Evolutionary conservation across 2,329 filamentous ascomycete genomes (phyloP), one percentile per base, ranked within the genome.

Genomic region (Chrysoporthe deuterocubensis): DNA sequence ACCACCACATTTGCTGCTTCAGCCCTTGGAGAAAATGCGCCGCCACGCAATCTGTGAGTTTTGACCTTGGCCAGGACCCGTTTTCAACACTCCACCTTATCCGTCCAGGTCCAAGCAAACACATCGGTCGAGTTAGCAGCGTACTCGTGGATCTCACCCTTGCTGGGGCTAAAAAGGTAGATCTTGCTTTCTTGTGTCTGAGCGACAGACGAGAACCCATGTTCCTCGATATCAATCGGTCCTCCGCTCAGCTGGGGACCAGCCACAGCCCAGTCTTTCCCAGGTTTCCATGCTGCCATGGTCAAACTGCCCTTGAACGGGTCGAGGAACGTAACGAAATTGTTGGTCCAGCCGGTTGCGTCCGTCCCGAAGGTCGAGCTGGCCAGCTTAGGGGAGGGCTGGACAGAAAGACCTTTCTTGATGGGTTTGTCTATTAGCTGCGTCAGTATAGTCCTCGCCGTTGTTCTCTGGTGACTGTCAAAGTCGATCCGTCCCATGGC

Each of bases 291-390:
- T 8, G 67, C 62, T 26, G 62, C 58, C 13, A 62, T 62, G 46
- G 60, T 65, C 40, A 70, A 48, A n/a, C 13, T 3, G 43, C 69
- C 69, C 32, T 65, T 64, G 52, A 57, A 43, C 14, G 66, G 59
- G 43, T 65, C 63, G 34, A 71, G 43, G 26, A 48, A 70, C 0
- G 58, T 32, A 42, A 71, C 63, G 26, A 71, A 50, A 37, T 66
- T 71, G 63, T 71, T 71, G 50, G 50, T 64, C 69, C 68, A 70
- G 11, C 69, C 69, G 13, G n/a, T n/a, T 16, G n/a, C n/a, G 63
- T 66, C 67, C 40, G 34, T 46, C 16, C 65, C 68, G 21, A 58
- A 71, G 5, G 69, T 70, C 18, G 68, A 37, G 43, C 67, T 69
- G 26, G 68, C 69, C 44, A 71, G 54, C 62, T 70, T 63, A 2